Evolutionary conservation across 2,329 filamentous ascomycete species (phyloP), one percentile per base, ranked within the genome.

Genomic region (Sclerotinia glacialis): DNA sequence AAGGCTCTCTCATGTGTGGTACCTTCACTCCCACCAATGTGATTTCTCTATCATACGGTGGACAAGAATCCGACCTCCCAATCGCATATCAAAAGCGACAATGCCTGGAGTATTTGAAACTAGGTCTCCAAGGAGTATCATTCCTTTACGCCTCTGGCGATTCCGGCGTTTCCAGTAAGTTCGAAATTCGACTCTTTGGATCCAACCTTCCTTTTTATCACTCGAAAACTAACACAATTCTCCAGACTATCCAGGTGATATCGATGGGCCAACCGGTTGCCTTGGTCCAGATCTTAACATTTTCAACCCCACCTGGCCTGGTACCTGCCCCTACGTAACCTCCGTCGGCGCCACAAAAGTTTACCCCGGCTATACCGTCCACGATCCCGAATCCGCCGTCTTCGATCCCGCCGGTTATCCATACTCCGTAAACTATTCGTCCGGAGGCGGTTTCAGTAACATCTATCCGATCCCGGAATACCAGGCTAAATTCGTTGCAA

Each of bases 21-120:
- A 75, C n/a, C 56, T 74, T 23, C 70, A 70, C 56, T 42, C 73
- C n/a, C 80, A 83, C 84, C 8, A 85, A 84, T 68, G 83, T 86
- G 7, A 81, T 85, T 69, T 80, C 79, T 46, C 81, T 86, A 69
- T 83, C 80, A 21, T 85, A 85, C 72, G 83, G 82, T 49, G 80
- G 80, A 44, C 78, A 81, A 55, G 85, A 87, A 75, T 76, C 78
- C 12, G 80, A 82, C 49, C 77, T 86, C 18, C 83, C 84, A 0
- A 75, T 79, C 7, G 78, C 77, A 67, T 87, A 87, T 74, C 82
- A 85, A 73, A 78, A 82, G 70, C 78, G 81, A 7, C 81, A 83
- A 75, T 82, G 81, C 72, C 74, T 76, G 59, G 81, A 82, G 75
- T 80, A 82, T 69, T 77, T 85, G 75, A 85, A 85, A 72, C 78